Evolutionary conservation across 1,284 basidiomycete species (phyloP), one percentile per base, ranked within the genome.

Genomic region (Wolfiporia cocos): DNA sequence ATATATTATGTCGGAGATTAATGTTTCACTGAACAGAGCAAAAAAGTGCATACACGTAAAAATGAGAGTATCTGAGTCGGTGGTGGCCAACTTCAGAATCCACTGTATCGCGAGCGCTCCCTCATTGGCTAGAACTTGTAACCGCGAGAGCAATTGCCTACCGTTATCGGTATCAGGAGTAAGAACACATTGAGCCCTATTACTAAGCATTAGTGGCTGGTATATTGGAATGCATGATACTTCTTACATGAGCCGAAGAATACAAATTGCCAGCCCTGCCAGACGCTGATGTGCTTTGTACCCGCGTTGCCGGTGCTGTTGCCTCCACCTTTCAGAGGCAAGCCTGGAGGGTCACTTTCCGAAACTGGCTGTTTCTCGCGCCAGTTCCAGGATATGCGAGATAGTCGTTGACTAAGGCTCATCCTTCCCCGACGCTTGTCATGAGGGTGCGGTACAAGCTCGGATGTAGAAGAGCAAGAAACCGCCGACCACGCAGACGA

Each of bases 171-270:
- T 26, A 79, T 66, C 23, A 76, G 60, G 14, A 74, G 38, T 6
- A 78, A 52, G n/a, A 86, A 65, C 37, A 82, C 20, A 50, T 86
- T 87, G 21, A 87, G 55, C 80, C 80, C 82, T 86, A 38, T 6
- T 40, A 24, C 26, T 11, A 20, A 17, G 11, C 6, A 14, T 42
- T 5, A 47, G 31, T 28, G 26, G 36, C 22, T 36, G 7, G 14
- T 21, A 42, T 24, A 10, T 23, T 14, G 26, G n/a, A 6, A 24
- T 34, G 20, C 40, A 33, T 3, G 23, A 42, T 19, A 26, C 17
- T 22, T 57, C 75, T 46, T 53, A 81, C 81, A 83, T 41, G 81
- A 82, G 43, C 71, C 71, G 42, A 75, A 62, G 28, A 81, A 39
- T 34, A 78, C 67, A 28, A 71, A 46, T 44, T 60, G 68, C 81